phyloP scores from a whole-genome alignment of 2,329 filamentous ascomycete genomes.

The Phialemonium atrogriseum region DNA sequence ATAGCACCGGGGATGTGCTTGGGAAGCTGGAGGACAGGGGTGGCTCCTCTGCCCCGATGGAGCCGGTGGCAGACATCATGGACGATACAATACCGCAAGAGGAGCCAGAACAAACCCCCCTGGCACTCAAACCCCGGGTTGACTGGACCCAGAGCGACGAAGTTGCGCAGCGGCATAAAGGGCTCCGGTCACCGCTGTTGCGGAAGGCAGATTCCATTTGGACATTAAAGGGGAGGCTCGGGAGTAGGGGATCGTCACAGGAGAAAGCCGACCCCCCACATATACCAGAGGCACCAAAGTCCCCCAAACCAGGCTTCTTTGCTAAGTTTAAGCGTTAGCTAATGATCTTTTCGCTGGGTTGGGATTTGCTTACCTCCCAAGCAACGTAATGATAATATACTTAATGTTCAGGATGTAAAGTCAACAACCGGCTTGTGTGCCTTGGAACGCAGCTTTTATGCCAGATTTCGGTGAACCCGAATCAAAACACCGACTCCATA shows the following conservation, averaged over 20 bases:
- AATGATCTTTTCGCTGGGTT: slow-evolving; percentile 4
- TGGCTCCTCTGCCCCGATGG: slow-evolving; percentile 9
- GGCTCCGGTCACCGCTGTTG: slow-evolving; percentile 21
- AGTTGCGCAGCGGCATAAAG: slow-evolving; percentile 8
- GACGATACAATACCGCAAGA: slow-evolving; percentile 1
- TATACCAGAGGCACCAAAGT: slow-evolving; percentile 10
- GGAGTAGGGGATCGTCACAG: slow-evolving; percentile 9
- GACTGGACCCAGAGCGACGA: slow-evolving; percentile 56
- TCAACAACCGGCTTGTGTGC: too few species aligned
- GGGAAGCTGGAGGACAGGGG: slow-evolving; percentile 9
- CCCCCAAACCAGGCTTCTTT: slow-evolving; percentile 26
- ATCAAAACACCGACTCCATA: too few species aligned
- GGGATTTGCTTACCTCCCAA: too few species aligned
- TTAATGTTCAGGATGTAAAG: slow-evolving; percentile 5
- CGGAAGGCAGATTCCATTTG: slow-evolving; percentile 40
- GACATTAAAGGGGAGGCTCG: slow-evolving; percentile 35
- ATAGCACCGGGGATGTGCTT: slow-evolving; percentile 29
- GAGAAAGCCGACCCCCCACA: slow-evolving; percentile 5
- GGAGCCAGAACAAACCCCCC: background rate
- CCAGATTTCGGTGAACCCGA: too few species aligned
- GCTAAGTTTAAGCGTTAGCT: slow-evolving; percentile 33
- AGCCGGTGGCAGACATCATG: slow-evolving; percentile 3
- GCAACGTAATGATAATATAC: slow-evolving; percentile 7
- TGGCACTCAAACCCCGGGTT: slow-evolving; percentile 21
- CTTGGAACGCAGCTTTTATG: too few species aligned